These are phyloP conservation scores for Haplosporangium sp. DNA, from an alignment of 371 early-diverging fungal species.

Conservation along the genomic window DNA sequence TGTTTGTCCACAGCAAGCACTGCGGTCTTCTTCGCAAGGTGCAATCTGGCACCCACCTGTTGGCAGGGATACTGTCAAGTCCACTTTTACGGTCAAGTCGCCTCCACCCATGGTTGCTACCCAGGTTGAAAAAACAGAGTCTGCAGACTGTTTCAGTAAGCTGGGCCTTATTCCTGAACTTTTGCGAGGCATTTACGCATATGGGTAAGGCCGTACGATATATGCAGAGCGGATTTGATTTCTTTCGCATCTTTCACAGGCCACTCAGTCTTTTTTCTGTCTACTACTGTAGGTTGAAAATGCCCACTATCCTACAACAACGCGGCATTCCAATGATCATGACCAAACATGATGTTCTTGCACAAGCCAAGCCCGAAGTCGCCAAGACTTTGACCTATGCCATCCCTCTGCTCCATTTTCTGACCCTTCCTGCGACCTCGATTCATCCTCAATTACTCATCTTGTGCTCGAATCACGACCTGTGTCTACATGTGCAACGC, in stretches of 20 bases:
- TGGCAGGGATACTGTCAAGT: constrained; percentile 34
- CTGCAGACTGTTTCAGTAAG: constrained; percentile 49
- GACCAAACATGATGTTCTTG: constrained; percentile 45
- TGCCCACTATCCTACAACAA: constrained; percentile 51
- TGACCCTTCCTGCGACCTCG: constrained; percentile 50
- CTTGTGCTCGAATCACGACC: constrained; percentile 49
- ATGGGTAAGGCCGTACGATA: constrained; percentile 20
- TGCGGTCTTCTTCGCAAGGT: constrained; percentile 31
- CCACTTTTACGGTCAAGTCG: constrained; percentile 32
- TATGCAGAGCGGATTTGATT: background rate
- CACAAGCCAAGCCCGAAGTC: constrained; percentile 51
- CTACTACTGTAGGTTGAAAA: constrained; percentile 25
- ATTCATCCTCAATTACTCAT: constrained; percentile 52
- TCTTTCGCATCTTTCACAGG: too few species aligned
- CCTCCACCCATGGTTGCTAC: constrained; percentile 22
- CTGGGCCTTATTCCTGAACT: constrained; percentile 41
- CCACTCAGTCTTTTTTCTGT: background rate
- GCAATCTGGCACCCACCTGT: constrained; percentile 20
- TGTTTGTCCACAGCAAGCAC: constrained; percentile 19
- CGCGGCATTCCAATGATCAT: constrained; percentile 56
- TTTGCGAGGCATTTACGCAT: constrained; percentile 50
- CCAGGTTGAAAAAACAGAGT: constrained; percentile 39
- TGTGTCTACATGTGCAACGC: constrained; percentile 50
- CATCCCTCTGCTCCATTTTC: constrained; percentile 40
- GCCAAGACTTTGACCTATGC: constrained; percentile 51